Evolutionary conservation across 352 stramenopile genomes (phyloP).

Genomic region (Phytopythium litorale): DNA sequence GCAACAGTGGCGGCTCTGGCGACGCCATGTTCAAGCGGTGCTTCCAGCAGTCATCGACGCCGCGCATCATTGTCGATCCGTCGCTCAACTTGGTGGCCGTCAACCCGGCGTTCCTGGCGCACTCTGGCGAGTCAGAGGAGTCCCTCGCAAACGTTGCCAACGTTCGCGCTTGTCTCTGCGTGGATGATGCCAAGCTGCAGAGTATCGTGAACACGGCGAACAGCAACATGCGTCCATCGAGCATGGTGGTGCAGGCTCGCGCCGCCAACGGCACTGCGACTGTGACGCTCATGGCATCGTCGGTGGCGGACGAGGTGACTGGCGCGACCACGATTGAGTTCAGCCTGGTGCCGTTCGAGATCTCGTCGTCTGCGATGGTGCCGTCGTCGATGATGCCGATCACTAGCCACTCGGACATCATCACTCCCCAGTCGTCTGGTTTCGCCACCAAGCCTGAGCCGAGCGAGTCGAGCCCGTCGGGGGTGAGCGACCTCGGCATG

Average conservation of each 20-base stretch:
- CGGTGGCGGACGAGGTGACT: conserved; percentile 51
- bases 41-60: conserved; percentile 64
- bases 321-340: conserved; percentile 52
- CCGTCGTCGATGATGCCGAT: background rate
- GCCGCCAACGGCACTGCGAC: conserved; percentile 35
- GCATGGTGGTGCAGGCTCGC: conserved; percentile 48
- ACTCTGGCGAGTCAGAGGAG: conserved; percentile 40
- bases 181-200: conserved; percentile 49
- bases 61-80: conserved; percentile 48
- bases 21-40: conserved; percentile 55
- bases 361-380: conserved; percentile 30
- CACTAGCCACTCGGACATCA: background rate
- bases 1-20: conserved; percentile 14
- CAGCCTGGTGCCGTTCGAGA: conserved; percentile 61
- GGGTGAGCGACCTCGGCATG: conserved; percentile 45
- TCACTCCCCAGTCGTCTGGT: conserved; percentile 5
- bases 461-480: conserved; percentile 53
- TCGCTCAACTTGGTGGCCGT: conserved; percentile 47
- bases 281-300: conserved; percentile 53
- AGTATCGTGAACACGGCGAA: conserved; percentile 36
- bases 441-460: conserved; percentile 20
- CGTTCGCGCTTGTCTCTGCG: conserved; percentile 39
- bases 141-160: conserved; percentile 30
- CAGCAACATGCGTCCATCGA: conserved; percentile 36
- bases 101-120: conserved; percentile 52